Base-by-base conservation (phyloP, 2,329 filamentous ascomycete genomes). In the Taxawa tesnikishii region DNA sequence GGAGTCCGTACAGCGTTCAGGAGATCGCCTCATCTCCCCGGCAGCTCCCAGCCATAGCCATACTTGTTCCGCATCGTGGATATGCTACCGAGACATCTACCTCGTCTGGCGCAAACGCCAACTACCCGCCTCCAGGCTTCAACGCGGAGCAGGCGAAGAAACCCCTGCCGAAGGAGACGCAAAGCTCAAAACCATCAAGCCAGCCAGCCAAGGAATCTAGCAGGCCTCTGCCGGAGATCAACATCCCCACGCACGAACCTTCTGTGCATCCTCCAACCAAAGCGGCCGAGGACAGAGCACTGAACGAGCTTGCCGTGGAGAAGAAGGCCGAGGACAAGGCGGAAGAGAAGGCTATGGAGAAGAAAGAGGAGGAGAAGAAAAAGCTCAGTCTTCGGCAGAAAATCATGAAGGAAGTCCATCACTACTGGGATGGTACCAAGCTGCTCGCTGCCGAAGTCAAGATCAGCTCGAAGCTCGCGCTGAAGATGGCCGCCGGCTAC, bases 371-470 rank as follows among this genome's bases (percentile, higher is more conserved):
- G 35, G 77, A 82, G 39, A 71, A 79, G 46, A 84, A 87, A 65
- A 94, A 94, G 54, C 62, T 94, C 59, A 94, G 87, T 0, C 30
- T 96, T 2, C 79, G 75, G 58, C 83, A 96, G 56, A 93, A 87
- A 63, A 77, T 98, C 51, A 98, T 94, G 70, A 87, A 92, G 57
- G 90, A 98, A 59, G 70, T 68, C 10, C 75, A 79, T 40, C 90
- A 98, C 58, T 98, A 98, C 63, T 96, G 90, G 88, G 90, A 98
- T 59, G 90, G 90, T 38, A 96, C 85, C 16, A 98, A 98, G 61
- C 68, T 98, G 49, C 67, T 98, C 44, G 87, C 79, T 14, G 82
- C 84, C 2, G 90, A 98, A 61, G 77, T 96, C 53, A 83, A 68
- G 59, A 98, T 98, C 55, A 96, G 88, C 56, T 83, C 81, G 39